phyloP scores from a whole-genome alignment of 371 early-diverging fungal species.

The Mortierella sp. region DNA sequence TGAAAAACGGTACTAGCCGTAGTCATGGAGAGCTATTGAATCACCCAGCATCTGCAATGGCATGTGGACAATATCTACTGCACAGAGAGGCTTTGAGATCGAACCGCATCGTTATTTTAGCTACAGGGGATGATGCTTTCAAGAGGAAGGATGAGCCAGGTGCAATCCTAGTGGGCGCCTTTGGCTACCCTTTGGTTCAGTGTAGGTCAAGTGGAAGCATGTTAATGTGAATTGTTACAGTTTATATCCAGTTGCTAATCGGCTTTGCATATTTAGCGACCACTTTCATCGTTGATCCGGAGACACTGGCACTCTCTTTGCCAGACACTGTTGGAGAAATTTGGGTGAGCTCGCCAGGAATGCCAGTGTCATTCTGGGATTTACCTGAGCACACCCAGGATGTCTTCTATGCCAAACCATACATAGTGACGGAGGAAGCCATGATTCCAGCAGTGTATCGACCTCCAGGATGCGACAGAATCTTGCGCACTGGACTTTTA shows the following conservation, averaged over 20 bases:
- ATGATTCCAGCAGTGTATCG: slow-evolving; percentile 38
- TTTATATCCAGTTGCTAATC: background rate
- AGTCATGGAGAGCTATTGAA: slow-evolving; percentile 59
- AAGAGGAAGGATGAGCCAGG: slow-evolving; percentile 35
- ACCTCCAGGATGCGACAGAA: slow-evolving; percentile 43
- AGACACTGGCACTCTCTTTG: slow-evolving; percentile 77
- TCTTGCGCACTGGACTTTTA: slow-evolving; percentile 82
- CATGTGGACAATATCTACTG: slow-evolving; percentile 32
- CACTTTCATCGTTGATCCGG: slow-evolving; percentile 85
- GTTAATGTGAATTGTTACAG: background rate
- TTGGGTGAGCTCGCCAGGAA: slow-evolving; percentile 81
- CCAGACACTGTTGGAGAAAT: slow-evolving; percentile 85
- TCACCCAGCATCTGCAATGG: slow-evolving; percentile 36
- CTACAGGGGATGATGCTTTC: slow-evolving; percentile 59
- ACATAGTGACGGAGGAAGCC: slow-evolving; percentile 62
- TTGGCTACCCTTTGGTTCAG: slow-evolving; percentile 73
- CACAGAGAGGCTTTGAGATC: slow-evolving; percentile 38
- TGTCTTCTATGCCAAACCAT: slow-evolving; percentile 76
- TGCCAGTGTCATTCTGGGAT: slow-evolving; percentile 85
- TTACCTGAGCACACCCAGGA: slow-evolving; percentile 78
- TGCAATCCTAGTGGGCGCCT: slow-evolving; percentile 58
- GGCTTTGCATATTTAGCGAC: slow-evolving; percentile 56
- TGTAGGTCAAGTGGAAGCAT: slow-evolving; percentile 49
- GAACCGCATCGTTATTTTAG: slow-evolving; percentile 62
- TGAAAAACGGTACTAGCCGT: slow-evolving; percentile 48